Conservation (phyloP, 1,284 basidiomycete genomes). For the Melampsora abietis-canadensis region DNA sequence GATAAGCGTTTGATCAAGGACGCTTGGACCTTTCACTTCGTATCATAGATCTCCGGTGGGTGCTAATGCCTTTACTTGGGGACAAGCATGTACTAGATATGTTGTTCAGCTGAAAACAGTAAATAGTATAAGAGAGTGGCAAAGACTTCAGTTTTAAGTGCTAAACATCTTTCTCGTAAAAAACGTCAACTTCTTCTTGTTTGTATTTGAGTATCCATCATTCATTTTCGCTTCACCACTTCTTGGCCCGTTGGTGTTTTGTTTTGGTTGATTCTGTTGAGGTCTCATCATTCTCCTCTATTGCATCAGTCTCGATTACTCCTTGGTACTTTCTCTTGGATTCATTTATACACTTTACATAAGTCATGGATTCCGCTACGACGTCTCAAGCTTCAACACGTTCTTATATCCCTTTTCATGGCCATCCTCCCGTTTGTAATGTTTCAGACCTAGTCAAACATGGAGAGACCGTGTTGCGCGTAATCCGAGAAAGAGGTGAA, state of each 20-base stretch:
- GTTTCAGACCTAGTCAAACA: constrained; percentile 15
- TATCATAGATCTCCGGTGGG: constrained; percentile 11
- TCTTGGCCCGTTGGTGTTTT: not conserved
- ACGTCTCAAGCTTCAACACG: not conserved
- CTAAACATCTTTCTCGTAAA: constrained; percentile 11
- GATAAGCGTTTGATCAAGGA: constrained; percentile 20
- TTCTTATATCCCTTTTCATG: not conserved
- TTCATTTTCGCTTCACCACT: constrained; percentile 6
- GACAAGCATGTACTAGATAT: not conserved
- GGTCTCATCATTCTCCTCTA: no score
- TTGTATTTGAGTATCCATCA: constrained; percentile 1
- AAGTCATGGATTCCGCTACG: not conserved
- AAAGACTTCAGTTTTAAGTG: not conserved
- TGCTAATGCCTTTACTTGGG: constrained; percentile 13
- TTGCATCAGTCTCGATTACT: not conserved
- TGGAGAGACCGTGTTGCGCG: constrained; percentile 8
- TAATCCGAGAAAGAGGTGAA: constrained; percentile 19
- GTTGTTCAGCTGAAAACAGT: not conserved
- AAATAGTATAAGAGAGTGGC: not conserved
- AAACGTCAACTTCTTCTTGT: constrained; percentile 8
- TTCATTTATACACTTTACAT: no score
- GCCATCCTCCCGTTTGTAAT: constrained; percentile 18
- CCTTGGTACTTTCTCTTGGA: constrained; percentile 10
- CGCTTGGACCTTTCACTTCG: constrained; percentile 19
- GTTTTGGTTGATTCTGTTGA: not conserved